Evolutionary conservation across 2,329 filamentous ascomycete species (phyloP).

Genomic region (Pseudocercospora vitis): DNA sequence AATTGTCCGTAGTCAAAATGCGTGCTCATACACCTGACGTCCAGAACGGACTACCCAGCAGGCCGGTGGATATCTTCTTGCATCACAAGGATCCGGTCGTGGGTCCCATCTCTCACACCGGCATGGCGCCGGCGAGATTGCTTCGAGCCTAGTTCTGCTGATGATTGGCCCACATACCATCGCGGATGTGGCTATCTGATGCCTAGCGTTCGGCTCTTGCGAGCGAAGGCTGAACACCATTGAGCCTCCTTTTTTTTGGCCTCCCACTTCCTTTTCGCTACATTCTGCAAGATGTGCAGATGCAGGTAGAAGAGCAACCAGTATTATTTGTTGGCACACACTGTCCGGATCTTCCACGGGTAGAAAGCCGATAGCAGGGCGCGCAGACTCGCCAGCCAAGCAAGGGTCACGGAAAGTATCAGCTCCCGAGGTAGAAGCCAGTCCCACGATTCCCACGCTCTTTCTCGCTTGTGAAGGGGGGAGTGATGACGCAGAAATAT

Average conservation of each 20-base stretch:
- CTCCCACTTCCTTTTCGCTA: constrained; percentile 4
- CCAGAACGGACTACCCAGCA: constrained; percentile 11
- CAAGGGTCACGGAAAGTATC: constrained; percentile 2
- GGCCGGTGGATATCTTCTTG: constrained; percentile 10
- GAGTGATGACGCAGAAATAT: constrained; percentile 3
- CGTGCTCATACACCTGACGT: constrained; percentile 17
- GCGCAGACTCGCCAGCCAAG: background rate
- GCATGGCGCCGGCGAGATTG: constrained; percentile 18
- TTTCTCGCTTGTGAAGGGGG: constrained; percentile 7
- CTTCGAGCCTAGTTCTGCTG: constrained; percentile 12
- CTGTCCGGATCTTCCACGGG: background rate
- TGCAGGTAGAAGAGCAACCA: background rate
- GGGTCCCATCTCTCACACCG: constrained; percentile 16
- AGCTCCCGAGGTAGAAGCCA: background rate
- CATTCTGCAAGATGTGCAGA: constrained; percentile 2
- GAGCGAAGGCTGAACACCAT: background rate
- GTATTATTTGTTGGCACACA: background rate
- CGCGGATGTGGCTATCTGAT: constrained; percentile 12
- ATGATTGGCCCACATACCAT: constrained; percentile 16
- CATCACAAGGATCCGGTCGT: constrained; percentile 9
- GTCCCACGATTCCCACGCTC: constrained; percentile 8
- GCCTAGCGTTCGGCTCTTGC: constrained; percentile 11
- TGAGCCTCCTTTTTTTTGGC: constrained; percentile 7
- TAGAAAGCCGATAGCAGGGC: background rate
- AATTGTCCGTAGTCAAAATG: background rate